Evolutionary conservation across 2,329 filamentous ascomycete species (phyloP).

Genomic region (Cyphellophora attinorum): DNA sequence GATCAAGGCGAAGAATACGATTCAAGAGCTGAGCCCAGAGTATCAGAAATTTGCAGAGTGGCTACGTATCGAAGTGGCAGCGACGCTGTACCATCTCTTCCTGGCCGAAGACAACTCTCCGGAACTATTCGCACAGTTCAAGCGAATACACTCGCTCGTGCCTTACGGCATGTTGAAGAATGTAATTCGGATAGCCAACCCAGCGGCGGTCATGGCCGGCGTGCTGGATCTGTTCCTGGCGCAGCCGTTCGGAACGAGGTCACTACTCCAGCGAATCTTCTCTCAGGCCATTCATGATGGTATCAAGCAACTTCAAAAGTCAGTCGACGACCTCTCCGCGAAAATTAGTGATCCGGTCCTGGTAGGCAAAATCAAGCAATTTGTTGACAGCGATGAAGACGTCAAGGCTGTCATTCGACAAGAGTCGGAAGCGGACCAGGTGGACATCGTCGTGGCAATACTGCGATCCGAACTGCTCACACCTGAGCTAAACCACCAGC

Average conservation of each 20-base stretch:
- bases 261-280: slow-evolving; percentile 89
- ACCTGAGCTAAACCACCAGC: slow-evolving; percentile 60
- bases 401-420: slow-evolving; percentile 64
- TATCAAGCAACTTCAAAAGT: slow-evolving; percentile 74
- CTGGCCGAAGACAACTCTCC: slow-evolving; percentile 96
- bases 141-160: slow-evolving; percentile 87
- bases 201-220: slow-evolving; percentile 92
- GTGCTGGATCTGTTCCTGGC: slow-evolving; percentile 91
- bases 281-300: slow-evolving; percentile 84
- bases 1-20: slow-evolving; percentile 80
- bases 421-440: slow-evolving; percentile 62
- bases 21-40: slow-evolving; percentile 81
- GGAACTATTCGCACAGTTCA: slow-evolving; percentile 87
- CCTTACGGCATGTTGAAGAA: slow-evolving; percentile 93
- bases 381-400: slow-evolving; percentile 64
- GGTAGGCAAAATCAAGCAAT: slow-evolving; percentile 70
- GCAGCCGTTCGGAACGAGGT: slow-evolving; percentile 84
- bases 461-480: slow-evolving; percentile 67
- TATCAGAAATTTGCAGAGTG: slow-evolving; percentile 98
- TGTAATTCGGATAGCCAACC: slow-evolving; percentile 91
- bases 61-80: slow-evolving; percentile 92
- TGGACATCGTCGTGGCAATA: slow-evolving; percentile 79
- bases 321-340: slow-evolving; percentile 65
- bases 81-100: slow-evolving; percentile 94
- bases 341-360: slow-evolving; percentile 78